phyloP scores from a whole-genome alignment of 129 eudicot genomes.

The Chrysanthemum makinoi region DNA sequence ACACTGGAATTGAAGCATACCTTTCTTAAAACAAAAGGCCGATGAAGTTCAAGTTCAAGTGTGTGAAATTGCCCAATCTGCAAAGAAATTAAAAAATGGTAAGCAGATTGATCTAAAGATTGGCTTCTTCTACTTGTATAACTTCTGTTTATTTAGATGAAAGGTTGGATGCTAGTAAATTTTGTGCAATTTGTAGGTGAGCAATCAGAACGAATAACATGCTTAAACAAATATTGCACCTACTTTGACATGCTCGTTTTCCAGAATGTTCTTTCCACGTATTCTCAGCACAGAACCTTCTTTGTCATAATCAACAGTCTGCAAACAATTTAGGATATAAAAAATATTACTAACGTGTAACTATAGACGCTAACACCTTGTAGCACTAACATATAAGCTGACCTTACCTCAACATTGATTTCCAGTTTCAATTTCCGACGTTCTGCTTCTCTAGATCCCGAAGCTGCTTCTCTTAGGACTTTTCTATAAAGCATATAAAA shows the following conservation, averaged over 20 bases:
- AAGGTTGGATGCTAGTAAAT: neutral
- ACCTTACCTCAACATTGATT: conserved; percentile 81
- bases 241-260: conserved; percentile 94
- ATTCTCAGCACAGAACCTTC: conserved; percentile 86
- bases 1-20: conserved; percentile 32
- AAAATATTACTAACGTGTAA: conserved; percentile 4
- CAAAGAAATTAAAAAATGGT: conserved; percentile 6
- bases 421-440: conserved; percentile 82
- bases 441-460: conserved; percentile 94
- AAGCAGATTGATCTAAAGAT: conserved; percentile 8
- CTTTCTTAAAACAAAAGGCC: conserved; percentile 93
- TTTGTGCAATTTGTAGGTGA: neutral
- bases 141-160: neutral
- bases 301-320: conserved; percentile 89
- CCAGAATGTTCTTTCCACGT: conserved; percentile 85
- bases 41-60: conserved; percentile 80
- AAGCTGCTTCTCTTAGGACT: conserved; percentile 87
- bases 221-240: conserved; percentile 6
- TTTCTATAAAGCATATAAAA: conserved; percentile 49
- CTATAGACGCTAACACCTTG: neutral
- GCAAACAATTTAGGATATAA: conserved; percentile 15
- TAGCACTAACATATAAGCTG: conserved; percentile 10
- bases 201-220: neutral
- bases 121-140: neutral
- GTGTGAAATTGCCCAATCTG: conserved; percentile 98